Base-by-base conservation (phyloP, 2,329 filamentous ascomycete species). In the Phialophora expanda region DNA sequence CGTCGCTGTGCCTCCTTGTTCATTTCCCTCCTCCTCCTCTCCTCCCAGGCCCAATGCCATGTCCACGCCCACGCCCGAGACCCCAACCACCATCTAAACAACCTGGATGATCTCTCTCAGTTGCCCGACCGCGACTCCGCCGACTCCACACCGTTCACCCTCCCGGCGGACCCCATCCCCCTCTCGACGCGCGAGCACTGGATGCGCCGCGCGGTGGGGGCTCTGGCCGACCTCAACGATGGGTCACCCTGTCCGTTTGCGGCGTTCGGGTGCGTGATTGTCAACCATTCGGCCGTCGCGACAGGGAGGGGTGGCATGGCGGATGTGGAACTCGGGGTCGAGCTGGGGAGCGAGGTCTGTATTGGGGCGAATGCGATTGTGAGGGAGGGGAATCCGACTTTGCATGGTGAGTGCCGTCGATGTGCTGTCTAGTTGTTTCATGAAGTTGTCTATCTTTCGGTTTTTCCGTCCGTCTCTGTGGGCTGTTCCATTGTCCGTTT, bases 191-290 rank as follows among this genome's bases (percentile, higher is more conserved):
- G 83, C 24, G 78, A 77, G 1, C 73, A 83, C 71, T 86, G 84
- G 83, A 86, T 87, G 81, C 78, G 82, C 20, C 73, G 76, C 38
- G 83, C 84, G 20, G 84, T 82, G 65, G 70, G 77, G 26, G 81
- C 81, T 0, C 76, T 86, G 4, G 24, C 28, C 22, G 48, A 61
- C 14, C 22, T 61, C 46, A 70, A 73, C n/a, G 75, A 79, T 20
- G 78, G 76, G 0, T 72, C 71, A 17, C 82, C 84, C 2, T 87
- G 85, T 70, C 83, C 83, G 0, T 85, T 83, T 67, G 80, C 77
- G 6, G 81, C 85, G 5, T 87, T 86, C 71, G 84, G 83, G 2
- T 78, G 81, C 14, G 84, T 81, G 24, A 80, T 87, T 62, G 85
- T 87, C 14, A 87, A 86, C 70, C 85, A 87, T 70, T 85, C 83